Percentiles rank a stretch among this genome's conserved stretches.
Evolutionary conservation across 345 rosid genomes (phyloP).

Genomic region (Euclidium syriacum): DNA sequence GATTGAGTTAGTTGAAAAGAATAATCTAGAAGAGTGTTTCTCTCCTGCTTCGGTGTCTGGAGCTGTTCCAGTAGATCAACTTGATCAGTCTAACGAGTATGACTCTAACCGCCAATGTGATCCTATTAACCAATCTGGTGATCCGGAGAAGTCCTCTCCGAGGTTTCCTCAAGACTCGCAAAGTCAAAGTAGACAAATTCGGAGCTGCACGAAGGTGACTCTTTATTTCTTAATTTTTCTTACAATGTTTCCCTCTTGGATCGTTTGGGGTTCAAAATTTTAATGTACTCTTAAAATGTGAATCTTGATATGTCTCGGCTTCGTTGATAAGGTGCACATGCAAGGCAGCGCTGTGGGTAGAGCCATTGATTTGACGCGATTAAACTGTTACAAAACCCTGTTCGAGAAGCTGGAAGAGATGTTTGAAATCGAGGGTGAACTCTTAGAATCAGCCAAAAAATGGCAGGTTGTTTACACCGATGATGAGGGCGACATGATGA

Average conservation of each 20-base stretch:
- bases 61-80: conserved; percentile 30
- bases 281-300: conserved; percentile 39
- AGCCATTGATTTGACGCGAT: conserved; percentile 86
- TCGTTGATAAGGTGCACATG: conserved; percentile 99
- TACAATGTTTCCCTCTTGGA: neutral
- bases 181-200: conserved; percentile 68
- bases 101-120: conserved; percentile 59
- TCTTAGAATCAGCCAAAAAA: conserved; percentile 55
- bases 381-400: conserved; percentile 62
- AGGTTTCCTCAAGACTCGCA: conserved; percentile 68
- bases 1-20: conserved; percentile 52
- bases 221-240: neutral
- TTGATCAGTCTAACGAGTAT: conserved; percentile 35
- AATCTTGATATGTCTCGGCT: conserved; percentile 35
- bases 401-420: conserved; percentile 25
- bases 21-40: conserved; percentile 41
- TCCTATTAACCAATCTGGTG: conserved; percentile 51
- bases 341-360: conserved; percentile 98
- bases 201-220: conserved; percentile 74
- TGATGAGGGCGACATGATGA: conserved; percentile 98
- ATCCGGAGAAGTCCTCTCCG: conserved; percentile 59
- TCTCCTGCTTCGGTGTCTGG: conserved; percentile 30
- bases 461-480: conserved; percentile 98
- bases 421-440: conserved; percentile 59
- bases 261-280: neutral